Conservation (phyloP, 371 early-diverging fungal species). For the Syncephalastrum monosporum region DNA sequence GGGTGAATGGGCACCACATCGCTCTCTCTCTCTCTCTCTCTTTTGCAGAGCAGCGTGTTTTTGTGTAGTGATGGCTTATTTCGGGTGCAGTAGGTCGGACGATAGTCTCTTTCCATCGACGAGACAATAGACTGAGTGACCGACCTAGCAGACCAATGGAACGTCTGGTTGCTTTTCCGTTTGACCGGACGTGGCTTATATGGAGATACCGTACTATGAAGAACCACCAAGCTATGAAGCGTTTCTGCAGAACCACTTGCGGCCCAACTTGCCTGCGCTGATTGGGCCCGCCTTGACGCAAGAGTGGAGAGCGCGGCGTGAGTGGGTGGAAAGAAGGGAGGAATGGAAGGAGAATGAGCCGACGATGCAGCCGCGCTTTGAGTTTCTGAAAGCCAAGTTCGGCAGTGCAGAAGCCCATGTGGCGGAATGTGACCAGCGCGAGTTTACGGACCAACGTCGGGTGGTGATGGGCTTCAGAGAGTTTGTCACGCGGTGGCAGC, state of each 20-base stretch:
- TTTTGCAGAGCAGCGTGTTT: no score
- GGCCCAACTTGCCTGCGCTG: slow-evolving; percentile 61
- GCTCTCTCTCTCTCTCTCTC: no score
- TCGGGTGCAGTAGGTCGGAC: no score
- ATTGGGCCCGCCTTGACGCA: slow-evolving; percentile 55
- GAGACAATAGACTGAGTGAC: no score
- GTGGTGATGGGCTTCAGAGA: slow-evolving; percentile 50
- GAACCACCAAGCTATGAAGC: slow-evolving; percentile 44
- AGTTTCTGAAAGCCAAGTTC: slow-evolving; percentile 28
- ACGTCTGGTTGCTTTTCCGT: no score
- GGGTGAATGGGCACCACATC: no score
- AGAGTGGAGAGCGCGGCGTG: slow-evolving; percentile 59
- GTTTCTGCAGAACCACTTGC: slow-evolving; percentile 53
- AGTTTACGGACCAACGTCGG: slow-evolving; percentile 65
- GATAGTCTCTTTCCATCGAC: no score
- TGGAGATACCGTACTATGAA: slow-evolving; percentile 38
- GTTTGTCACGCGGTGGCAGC: slow-evolving; percentile 53
- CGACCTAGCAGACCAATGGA: no score
- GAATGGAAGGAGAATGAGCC: slow-evolving; percentile 17
- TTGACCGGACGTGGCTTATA: no score
- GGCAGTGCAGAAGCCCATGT: slow-evolving; percentile 50
- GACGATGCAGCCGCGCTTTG: slow-evolving; percentile 36
- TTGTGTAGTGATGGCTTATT: no score
- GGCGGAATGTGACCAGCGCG: slow-evolving; percentile 54
- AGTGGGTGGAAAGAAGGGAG: slow-evolving; percentile 52